Base-by-base conservation (phyloP, 2,329 filamentous ascomycete genomes). In the Alternaria metachromatica region DNA sequence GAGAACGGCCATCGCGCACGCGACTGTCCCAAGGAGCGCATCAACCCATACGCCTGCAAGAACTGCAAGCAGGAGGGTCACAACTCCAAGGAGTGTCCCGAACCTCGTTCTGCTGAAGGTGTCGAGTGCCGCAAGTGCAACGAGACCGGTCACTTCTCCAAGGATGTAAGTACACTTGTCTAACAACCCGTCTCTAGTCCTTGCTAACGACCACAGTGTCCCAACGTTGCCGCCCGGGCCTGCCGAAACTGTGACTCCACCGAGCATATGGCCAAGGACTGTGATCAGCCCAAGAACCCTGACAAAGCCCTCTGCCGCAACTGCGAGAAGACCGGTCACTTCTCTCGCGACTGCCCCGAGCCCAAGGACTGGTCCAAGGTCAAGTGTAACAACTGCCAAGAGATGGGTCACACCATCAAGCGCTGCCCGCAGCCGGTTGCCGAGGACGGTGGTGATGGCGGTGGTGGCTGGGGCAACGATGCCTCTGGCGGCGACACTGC, bases 41-140 rank as follows among this genome's bases (percentile, higher is more conserved):
- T 87, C 28, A 87, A 91, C 81, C 88, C 84, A 60, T 89, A 86
- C 68, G 88, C 87, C 8, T 92, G 90, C 85, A 87, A 86, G 76
- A 92, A 92, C 75, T 92, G 90, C 82, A 87, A 86, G 86, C 81
- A 79, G 75, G 81, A 79, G 28, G 74, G 76, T 9, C 74, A 76
- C 46, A 74, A 60, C 23, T 66, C 78, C 23, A 77, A 75, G 63
- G 81, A 83, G 26, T 82, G 82, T 65, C 71, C 79, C 49, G 80
- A 83, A 63, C 81, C 81, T 48, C 79, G 79, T 41, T 85, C 88
- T 26, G 79, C 80, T 33, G 86, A 84, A 26, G 85, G 85, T 56
- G 85, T 91, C 1, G 88, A 91, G 75, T 92, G 89, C 76, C 87
- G 86, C 71, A 90, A 88, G 77, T 91, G 89, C 72, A 83, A 84